These are phyloP conservation scores for Candida insectorum DNA, from an alignment of 805 yeast genomes.

Conservation along the genomic window DNA sequence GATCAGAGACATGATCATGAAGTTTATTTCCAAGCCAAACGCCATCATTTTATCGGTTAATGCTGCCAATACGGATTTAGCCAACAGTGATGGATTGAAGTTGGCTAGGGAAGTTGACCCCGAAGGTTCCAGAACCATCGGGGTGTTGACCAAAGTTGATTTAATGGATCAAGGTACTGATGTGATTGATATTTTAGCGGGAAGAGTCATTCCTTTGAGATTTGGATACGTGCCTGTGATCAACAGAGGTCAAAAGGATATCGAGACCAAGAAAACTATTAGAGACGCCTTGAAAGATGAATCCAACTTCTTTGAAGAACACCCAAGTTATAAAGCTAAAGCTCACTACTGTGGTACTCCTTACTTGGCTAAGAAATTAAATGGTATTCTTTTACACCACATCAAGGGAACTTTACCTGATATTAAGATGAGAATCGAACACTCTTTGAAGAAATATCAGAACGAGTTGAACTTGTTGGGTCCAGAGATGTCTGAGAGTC, in stretches of 20 bases:
- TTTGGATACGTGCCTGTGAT: slow-evolving; percentile 97
- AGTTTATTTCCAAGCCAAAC: slow-evolving; percentile 91
- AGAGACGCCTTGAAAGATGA: slow-evolving; percentile 84
- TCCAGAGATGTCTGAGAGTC: slow-evolving; percentile 84
- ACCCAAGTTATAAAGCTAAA: slow-evolving; percentile 86
- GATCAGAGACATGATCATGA: slow-evolving; percentile 88
- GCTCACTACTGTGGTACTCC: slow-evolving; percentile 99
- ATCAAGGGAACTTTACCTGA: slow-evolving; percentile 72
- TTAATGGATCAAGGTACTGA: slow-evolving; percentile 98
- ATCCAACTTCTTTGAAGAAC: slow-evolving; percentile 75
- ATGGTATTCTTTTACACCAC: slow-evolving; percentile 83
- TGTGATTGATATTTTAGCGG: slow-evolving; percentile 91
- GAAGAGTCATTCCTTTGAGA: slow-evolving; percentile 91
- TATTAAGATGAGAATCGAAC: slow-evolving; percentile 84
- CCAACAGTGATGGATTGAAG: slow-evolving; percentile 94
- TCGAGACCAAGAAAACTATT: slow-evolving; percentile 82
- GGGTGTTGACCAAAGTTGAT: slow-evolving; percentile 94
- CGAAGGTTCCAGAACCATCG: slow-evolving; percentile 91
- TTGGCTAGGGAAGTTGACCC: slow-evolving; percentile 98
- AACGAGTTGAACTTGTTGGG: slow-evolving; percentile 75
- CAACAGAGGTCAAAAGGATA: slow-evolving; percentile 96
- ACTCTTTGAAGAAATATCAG: slow-evolving; percentile 79
- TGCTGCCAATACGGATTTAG: slow-evolving; percentile 95
- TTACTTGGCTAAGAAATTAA: slow-evolving; percentile 86
- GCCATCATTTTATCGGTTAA: slow-evolving; percentile 93